Conservation (phyloP, 73 alveolate species). For the Halteria grandinella region DNA sequence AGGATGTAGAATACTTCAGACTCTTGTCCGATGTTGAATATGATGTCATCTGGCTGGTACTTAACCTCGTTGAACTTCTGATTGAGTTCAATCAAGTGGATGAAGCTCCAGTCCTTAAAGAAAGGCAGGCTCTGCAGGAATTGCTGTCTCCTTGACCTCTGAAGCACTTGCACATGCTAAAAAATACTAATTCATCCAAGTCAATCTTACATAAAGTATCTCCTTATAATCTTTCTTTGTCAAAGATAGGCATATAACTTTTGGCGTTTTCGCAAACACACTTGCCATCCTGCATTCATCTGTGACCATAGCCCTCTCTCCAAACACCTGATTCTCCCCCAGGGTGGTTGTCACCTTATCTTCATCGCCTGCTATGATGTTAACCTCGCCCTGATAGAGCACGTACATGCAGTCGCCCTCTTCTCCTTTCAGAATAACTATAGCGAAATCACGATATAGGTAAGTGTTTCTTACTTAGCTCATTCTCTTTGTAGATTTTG, state of each 20-base stretch:
- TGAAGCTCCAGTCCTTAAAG: conserved; percentile 41
- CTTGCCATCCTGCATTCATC: conserved; percentile 49
- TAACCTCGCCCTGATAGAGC: conserved; percentile 27
- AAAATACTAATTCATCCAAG: not conserved
- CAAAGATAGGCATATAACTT: conserved; percentile 5
- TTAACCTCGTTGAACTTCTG: conserved; percentile 21
- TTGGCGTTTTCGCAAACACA: not conserved
- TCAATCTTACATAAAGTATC: conserved; percentile 33
- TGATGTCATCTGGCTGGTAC: conserved; percentile 31
- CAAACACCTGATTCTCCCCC: conserved; percentile 37
- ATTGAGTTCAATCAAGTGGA: conserved; percentile 16
- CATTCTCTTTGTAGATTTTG: not conserved
- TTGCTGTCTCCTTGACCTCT: conserved; percentile 37
- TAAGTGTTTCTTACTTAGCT: not conserved
- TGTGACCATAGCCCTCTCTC: conserved; percentile 45
- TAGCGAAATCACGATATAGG: not conserved
- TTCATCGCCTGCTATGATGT: conserved; percentile 10
- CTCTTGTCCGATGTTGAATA: conserved; percentile 38
- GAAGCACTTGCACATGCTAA: conserved; percentile 37
- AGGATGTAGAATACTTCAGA: conserved; percentile 48
- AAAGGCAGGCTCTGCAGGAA: conserved; percentile 17
- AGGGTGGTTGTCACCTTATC: conserved; percentile 10
- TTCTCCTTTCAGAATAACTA: conserved; percentile 41
- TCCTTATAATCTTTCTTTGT: conserved; percentile 41
- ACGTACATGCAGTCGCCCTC: conserved; percentile 52